Evolutionary conservation across 805 yeast species (phyloP), one percentile per base, ranked within the genome.

Genomic region (Isabelozyma rhagii): DNA sequence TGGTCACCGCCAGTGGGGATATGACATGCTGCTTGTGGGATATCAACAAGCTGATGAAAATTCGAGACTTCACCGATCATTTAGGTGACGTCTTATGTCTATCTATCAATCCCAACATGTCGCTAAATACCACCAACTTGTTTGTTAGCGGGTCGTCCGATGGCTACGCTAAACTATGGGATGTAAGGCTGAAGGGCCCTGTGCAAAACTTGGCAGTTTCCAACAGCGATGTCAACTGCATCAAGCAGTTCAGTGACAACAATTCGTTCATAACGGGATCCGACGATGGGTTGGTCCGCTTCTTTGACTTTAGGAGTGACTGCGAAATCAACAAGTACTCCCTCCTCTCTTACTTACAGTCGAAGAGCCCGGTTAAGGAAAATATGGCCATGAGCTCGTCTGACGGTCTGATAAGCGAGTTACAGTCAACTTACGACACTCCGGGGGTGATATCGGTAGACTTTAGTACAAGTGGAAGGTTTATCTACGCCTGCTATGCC

Each of bases 21-120:
- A 80, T 84, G 84, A 82, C 93, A 0, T 80, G 89, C 58, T 77
- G 79, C 1, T 63, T 84, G 47, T 92, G 97, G 97, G 96, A 92
- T 64, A 74, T 89, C 21, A 72, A 77, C 8, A 81, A 80, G 55
- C 85, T 88, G 1, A 71, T 69, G 17, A 74, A 77, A 54, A 67
- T 74, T 1, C 70, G 81, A 25, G 83, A 79, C 39, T 87, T 76
- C 62, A 64, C 78, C 13, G 90, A 85, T 48, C 93, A 87, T 66
- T 63, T 84, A 38, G 90, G 91, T 6, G 96, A 88, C 63, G 86
- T 88, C 15, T 64, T 87, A 39, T 71, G 81, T 41, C 51, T 87
- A 46, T 61, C 77, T 29, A 52, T 47, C 7, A 53, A 44, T 25
- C 62, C 67, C 31, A 52, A 55, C 45, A 61, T 53, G 56, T 47